Evolutionary conservation across 176 grass and related monocot genomes (phyloP), one percentile per base, ranked within the genome.

Genomic region (Rhynchospora breviuscula): DNA sequence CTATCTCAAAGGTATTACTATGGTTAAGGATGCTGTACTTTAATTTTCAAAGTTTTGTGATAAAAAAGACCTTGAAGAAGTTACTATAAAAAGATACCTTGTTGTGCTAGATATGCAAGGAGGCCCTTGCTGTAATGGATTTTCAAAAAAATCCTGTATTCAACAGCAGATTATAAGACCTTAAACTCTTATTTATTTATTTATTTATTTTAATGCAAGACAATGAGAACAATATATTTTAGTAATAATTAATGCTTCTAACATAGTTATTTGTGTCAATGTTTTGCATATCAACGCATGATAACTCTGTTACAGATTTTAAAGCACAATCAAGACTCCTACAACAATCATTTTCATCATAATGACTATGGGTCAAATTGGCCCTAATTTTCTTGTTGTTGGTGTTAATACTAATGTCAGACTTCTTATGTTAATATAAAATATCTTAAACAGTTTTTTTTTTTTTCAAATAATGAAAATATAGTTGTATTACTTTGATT

Each of bases 1-100:
- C 69, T 46, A 83, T 90, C 52, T 64, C 52, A 21, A 79, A 57
- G 84, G 88, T 90, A 85, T 67, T 80, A 13, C 19, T 75, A 53
- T 15, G 63, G 48, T 76, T 76, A 26, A 54, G 33, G 15, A 43
- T 69, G 66, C 14, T 69, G 26, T 35, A 0, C 14, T 67, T 76
- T 52, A 53, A 31, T 25, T 75, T 53, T 62, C 0, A 62, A 62
- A 62, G 9, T 9, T 40, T 10, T 10, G 3, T 62, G 59, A 62
- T 10, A 62, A 23, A 62, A 6, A 62, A 62, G n/a, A 8, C 59
- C 59, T n/a, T 10, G 35, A 25, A 62, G 21, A 62, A 22, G 19
- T 62, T 21, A 22, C n/a, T 62, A 62, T 62, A 62, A 1, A 22
- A 21, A 23, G 19, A 17, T 21, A 61, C 59, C n/a, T 1, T 62